Percentiles rank a stretch among this genome's conserved stretches.
phyloP scores from a whole-genome alignment of 2,329 filamentous ascomycete species.

The Tolypocladium nubicola region DNA sequence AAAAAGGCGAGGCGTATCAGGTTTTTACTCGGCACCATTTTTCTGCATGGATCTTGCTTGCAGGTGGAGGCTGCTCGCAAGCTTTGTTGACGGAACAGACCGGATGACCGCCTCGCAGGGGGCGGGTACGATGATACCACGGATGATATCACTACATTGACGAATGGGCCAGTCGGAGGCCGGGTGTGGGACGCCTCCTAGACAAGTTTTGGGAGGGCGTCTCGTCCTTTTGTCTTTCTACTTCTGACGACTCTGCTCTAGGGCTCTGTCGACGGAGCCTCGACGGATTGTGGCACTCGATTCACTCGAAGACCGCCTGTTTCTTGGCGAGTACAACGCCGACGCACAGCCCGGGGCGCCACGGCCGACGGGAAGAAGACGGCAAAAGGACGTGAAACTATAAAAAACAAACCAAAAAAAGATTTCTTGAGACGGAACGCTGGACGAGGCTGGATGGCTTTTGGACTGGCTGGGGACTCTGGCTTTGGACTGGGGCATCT shows the following conservation, averaged over 20 bases:
- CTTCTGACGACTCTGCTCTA: neutral
- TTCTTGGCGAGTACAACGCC: neutral
- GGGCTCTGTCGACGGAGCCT: neutral
- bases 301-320: neutral
- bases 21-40: constrained; percentile 8
- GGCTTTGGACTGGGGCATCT: neutral
- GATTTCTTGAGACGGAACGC: constrained; percentile 12
- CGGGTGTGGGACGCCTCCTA: neutral
- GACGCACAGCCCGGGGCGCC: neutral
- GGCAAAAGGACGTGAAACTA: constrained; percentile 14
- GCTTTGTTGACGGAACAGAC: constrained; percentile 14
- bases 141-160: constrained; percentile 24
- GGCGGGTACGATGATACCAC: constrained; percentile 22
- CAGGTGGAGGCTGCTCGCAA: constrained; percentile 12
- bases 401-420: constrained; percentile 14
- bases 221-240: neutral
- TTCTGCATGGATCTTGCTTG: constrained; percentile 4
- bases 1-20: constrained; percentile 10
- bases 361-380: constrained; percentile 2
- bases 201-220: neutral
- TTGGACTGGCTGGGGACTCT: constrained; percentile 5
- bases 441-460: constrained; percentile 5
- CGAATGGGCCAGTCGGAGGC: constrained; percentile 1
- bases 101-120: constrained; percentile 10
- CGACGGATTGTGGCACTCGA: neutral